A percentile compares a stretch with the other conserved stretches of the same genome.
These are phyloP conservation scores for Coemansia sp. DNA, from an alignment of 192 early-diverging fungal genomes.

Conservation along the genomic window DNA sequence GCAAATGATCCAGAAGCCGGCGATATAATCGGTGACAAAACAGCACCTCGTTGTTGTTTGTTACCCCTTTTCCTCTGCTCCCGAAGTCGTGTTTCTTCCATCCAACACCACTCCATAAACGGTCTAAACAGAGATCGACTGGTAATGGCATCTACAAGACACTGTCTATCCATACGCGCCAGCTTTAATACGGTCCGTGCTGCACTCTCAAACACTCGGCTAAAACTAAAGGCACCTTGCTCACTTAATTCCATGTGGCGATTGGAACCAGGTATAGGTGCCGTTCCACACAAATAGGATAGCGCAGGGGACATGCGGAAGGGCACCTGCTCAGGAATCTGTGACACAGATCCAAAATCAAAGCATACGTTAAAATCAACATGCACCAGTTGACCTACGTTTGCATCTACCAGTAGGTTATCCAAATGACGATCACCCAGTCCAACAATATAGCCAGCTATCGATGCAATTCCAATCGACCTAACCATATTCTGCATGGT, in stretches of 20 bases:
- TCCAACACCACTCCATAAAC: slow-evolving; percentile 37
- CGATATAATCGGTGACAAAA: background rate
- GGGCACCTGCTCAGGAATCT: slow-evolving; percentile 73
- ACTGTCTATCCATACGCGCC: slow-evolving; percentile 35
- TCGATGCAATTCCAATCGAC: slow-evolving; percentile 57
- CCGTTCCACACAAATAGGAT: slow-evolving; percentile 26
- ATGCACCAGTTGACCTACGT: slow-evolving; percentile 60
- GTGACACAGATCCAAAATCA: slow-evolving; percentile 62
- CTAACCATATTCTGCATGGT: slow-evolving; percentile 14
- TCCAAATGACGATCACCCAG: slow-evolving; percentile 76
- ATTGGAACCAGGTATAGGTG: too few relatives aligned
- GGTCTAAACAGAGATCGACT: slow-evolving; percentile 24
- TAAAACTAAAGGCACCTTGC: slow-evolving; percentile 21
- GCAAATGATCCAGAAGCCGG: background rate
- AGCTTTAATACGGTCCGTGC: slow-evolving; percentile 16
- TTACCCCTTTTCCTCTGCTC: background rate
- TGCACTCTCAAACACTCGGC: slow-evolving; percentile 19
- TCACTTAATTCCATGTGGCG: too few relatives aligned
- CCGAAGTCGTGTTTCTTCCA: slow-evolving; percentile 26
- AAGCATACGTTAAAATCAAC: slow-evolving; percentile 81
- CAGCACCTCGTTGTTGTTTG: background rate
- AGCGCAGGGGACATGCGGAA: slow-evolving; percentile 68
- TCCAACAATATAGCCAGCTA: slow-evolving; percentile 66
- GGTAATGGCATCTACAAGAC: slow-evolving; percentile 22
- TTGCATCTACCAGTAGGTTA: slow-evolving; percentile 63